Evolutionary conservation across 176 grass and related monocot species (phyloP).

Genomic region (Oryza officinalis): DNA sequence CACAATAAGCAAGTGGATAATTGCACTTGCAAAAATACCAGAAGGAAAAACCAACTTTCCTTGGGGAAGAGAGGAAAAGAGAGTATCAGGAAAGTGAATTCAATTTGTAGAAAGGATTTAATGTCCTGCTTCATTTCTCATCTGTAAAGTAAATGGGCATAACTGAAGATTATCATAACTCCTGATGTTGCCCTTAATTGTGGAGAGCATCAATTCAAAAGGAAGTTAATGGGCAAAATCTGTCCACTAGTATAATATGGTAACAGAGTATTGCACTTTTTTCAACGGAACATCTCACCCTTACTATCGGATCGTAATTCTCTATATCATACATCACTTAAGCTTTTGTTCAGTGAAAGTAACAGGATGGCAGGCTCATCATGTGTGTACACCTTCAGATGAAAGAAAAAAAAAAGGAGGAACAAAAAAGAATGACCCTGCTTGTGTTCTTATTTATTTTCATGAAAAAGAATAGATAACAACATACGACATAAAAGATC

Average conservation of each 20-base stretch:
- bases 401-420: too few species aligned
- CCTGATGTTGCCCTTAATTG: not conserved
- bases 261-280: not conserved
- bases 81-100: not conserved
- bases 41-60: not conserved
- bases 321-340: not conserved
- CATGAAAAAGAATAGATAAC: not conserved
- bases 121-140: conserved; percentile 8
- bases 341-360: too few species aligned
- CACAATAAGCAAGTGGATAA: not conserved
- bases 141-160: not conserved
- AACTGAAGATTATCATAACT: conserved; percentile 2
- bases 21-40: not conserved
- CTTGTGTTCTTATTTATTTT: not conserved
- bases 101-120: not conserved
- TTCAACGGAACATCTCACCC: not conserved
- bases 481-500: not conserved
- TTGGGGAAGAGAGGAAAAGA: not conserved
- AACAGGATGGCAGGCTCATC: too few species aligned
- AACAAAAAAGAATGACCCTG: too few species aligned
- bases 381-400: too few species aligned
- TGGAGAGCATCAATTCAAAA: conserved; percentile 17
- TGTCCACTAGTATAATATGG: not conserved
- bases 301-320: not conserved
- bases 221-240: not conserved